Percentiles rank a stretch among this genome's conserved stretches.
phyloP scores from a whole-genome alignment of 257 asterid genomes.

The Anisodus acutangulus region DNA sequence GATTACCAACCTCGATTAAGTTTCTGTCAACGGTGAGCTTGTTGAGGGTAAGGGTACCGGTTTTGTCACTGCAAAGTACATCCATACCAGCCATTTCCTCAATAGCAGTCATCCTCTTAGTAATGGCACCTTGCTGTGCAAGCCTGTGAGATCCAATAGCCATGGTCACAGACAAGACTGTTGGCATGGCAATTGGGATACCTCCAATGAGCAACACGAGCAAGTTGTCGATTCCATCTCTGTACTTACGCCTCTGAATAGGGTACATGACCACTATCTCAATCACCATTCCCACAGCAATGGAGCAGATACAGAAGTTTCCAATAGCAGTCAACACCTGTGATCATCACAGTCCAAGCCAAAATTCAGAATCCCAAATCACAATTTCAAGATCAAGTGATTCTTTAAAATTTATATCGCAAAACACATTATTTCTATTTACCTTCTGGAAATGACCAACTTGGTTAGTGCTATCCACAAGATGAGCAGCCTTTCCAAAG shows the following conservation, averaged over 20 bases:
- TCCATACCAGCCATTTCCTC: slow-evolving; percentile 99
- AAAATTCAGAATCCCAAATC: neutral
- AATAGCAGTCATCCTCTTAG: slow-evolving; percentile 98
- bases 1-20: slow-evolving; percentile 57
- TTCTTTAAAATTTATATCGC: neutral
- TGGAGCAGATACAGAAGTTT: slow-evolving; percentile 90
- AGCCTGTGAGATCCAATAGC: slow-evolving; percentile 94
- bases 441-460: slow-evolving; percentile 94
- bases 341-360: slow-evolving; percentile 14
- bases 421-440: neutral
- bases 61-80: slow-evolving; percentile 92
- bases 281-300: slow-evolving; percentile 73
- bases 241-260: slow-evolving; percentile 63
- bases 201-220: slow-evolving; percentile 90
- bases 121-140: slow-evolving; percentile 93
- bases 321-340: slow-evolving; percentile 88
- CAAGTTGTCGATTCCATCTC: slow-evolving; percentile 88
- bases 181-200: slow-evolving; percentile 96
- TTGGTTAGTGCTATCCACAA: slow-evolving; percentile 90
- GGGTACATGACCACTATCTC: slow-evolving; percentile 88
- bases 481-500: slow-evolving; percentile 97
- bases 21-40: slow-evolving; percentile 80
- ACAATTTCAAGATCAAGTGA: neutral
- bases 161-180: slow-evolving; percentile 91
- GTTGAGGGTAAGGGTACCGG: slow-evolving; percentile 91